Evolutionary conservation across 176 grass and related monocot species (phyloP).

Genomic region (Oryza brachyantha): DNA sequence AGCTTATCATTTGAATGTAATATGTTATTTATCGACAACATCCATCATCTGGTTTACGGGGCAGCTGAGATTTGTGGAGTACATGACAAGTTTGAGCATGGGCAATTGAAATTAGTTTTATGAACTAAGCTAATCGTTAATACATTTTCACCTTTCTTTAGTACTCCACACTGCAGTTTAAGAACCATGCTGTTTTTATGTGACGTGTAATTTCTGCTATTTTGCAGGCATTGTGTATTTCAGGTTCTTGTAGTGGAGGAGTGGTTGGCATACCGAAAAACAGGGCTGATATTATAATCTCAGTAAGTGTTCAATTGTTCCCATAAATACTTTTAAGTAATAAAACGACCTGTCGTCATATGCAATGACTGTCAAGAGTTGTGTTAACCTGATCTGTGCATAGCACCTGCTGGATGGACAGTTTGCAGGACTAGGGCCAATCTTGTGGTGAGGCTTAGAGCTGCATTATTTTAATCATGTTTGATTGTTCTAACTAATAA

Average conservation of each 20-base stretch:
- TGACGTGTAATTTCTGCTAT: slow-evolving; percentile 20
- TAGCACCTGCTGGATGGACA: neutral
- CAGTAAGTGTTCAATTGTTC: slow-evolving; percentile 53
- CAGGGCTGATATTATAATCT: slow-evolving; percentile 74
- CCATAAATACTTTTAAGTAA: neutral
- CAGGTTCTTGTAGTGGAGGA: slow-evolving; percentile 42
- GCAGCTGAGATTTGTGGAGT: neutral
- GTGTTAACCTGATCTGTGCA: neutral
- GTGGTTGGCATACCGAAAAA: slow-evolving; percentile 54
- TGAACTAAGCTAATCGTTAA: neutral
- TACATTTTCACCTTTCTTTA: slow-evolving; percentile 7
- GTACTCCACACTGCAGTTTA: slow-evolving; percentile 5
- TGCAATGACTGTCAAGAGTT: neutral
- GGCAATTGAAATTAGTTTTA: neutral
- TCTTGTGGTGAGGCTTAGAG: too few relatives aligned
- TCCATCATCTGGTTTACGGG: neutral
- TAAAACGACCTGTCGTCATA: slow-evolving; percentile 3
- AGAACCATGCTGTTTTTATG: neutral
- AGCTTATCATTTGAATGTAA: slow-evolving; percentile 8
- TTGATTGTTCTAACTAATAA: neutral
- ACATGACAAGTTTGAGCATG: neutral
- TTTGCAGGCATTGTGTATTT: slow-evolving; percentile 83
- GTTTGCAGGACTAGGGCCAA: neutral
- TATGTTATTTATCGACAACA: neutral
- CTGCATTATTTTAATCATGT: too few relatives aligned